Percentiles rank a stretch among this genome's conserved stretches.
These are phyloP conservation scores for Akebia trifoliata DNA, from an alignment of 164 flowering plant genomes.

Conservation along the genomic window DNA sequence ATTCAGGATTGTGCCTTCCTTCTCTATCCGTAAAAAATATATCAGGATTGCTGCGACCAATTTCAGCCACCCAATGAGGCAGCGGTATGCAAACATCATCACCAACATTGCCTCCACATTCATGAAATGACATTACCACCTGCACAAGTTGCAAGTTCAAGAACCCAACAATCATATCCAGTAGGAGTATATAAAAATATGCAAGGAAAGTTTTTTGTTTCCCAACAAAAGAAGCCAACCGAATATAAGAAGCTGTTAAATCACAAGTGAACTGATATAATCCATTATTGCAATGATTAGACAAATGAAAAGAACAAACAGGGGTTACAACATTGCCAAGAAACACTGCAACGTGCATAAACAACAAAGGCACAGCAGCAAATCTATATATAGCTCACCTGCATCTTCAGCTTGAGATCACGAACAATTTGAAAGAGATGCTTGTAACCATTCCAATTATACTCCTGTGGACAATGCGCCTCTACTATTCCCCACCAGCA, in stretches of 20 bases:
- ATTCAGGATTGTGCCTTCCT: conserved; percentile 90
- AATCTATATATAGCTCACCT: conserved; percentile 35
- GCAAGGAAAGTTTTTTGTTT: neutral
- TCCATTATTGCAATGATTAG: neutral
- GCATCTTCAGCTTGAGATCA: conserved; percentile 76
- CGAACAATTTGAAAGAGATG: conserved; percentile 71
- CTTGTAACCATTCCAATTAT: conserved; percentile 82
- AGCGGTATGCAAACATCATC: conserved; percentile 95
- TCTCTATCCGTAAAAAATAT: conserved; percentile 89
- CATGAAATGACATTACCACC: conserved; percentile 98
- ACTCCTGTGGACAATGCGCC: conserved; percentile 68
- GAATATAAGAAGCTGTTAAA: neutral
- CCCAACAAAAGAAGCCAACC: neutral
- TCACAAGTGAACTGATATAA: neutral
- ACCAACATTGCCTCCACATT: conserved; percentile 97
- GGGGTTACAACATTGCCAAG: neutral
- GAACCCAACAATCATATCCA: conserved; percentile 3
- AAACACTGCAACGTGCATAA: neutral
- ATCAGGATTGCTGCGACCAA: conserved; percentile 84
- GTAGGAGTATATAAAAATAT: neutral
- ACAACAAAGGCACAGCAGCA: neutral
- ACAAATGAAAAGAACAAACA: neutral
- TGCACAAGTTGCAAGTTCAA: conserved; percentile 27
- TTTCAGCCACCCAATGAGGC: conserved; percentile 96
- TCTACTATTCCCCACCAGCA: conserved; percentile 99